These are phyloP conservation scores for Pseudocercospora fuligena DNA, from an alignment of 2,329 filamentous ascomycete species.

Conservation along the genomic window DNA sequence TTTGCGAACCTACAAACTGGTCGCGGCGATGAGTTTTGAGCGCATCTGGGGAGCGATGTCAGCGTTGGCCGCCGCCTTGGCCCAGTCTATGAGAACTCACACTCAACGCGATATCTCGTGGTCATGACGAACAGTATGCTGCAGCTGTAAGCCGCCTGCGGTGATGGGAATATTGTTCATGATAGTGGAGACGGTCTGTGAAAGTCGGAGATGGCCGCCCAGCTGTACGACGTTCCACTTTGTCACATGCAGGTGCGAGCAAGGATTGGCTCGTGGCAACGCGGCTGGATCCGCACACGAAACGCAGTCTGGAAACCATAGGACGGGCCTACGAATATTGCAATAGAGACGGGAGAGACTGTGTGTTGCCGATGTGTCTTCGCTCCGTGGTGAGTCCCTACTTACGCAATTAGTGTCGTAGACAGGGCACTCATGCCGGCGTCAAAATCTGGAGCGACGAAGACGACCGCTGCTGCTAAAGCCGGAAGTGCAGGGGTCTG, in stretches of 20 bases:
- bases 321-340: too few relatives aligned
- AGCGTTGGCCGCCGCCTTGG: conserved; percentile 1
- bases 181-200: background rate
- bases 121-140: conserved; percentile 36
- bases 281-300: too few relatives aligned
- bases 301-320: too few relatives aligned
- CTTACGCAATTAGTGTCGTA: too few relatives aligned
- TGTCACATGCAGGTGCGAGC: conserved; percentile 3
- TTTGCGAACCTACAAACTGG: conserved; percentile 72
- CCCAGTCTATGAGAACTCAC: conserved; percentile 29
- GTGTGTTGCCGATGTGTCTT: too few relatives aligned
- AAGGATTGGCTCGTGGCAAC: background rate
- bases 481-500: background rate
- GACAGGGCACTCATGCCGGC: too few relatives aligned
- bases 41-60: conserved; percentile 56
- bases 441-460: too few relatives aligned
- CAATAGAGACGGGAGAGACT: too few relatives aligned
- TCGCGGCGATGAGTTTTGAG: conserved; percentile 85
- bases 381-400: too few relatives aligned
- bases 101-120: conserved; percentile 46
- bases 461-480: too few relatives aligned
- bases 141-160: background rate
- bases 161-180: background rate
- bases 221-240: background rate
- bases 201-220: conserved; percentile 15